Percentiles rank a stretch among this genome's conserved stretches.
phyloP scores from a whole-genome alignment of 495 filamentous ascomycete species.

The Aspergillus sclerotioniger region DNA sequence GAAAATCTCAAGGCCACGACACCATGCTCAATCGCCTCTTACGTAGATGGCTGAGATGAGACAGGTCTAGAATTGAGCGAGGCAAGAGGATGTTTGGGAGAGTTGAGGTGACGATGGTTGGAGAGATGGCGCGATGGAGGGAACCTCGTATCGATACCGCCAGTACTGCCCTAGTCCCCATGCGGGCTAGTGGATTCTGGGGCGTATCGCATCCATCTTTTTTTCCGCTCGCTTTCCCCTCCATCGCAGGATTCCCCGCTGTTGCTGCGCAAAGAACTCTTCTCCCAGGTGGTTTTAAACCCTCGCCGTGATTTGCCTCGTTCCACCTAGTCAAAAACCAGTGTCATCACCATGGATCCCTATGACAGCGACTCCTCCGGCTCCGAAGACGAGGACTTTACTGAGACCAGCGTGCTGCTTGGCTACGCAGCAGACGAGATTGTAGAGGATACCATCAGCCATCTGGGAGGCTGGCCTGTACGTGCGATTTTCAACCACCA shows the following conservation, averaged over 20 bases:
- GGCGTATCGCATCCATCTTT: slow-evolving; percentile 22
- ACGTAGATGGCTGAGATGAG: neutral
- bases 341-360: slow-evolving; percentile 58
- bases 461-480: slow-evolving; percentile 86
- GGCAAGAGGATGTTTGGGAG: neutral
- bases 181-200: slow-evolving; percentile 6
- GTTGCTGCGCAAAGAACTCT: neutral
- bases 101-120: slow-evolving; percentile 1
- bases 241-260: neutral
- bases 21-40: neutral
- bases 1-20: neutral
- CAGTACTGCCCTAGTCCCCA: slow-evolving; percentile 12
- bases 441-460: slow-evolving; percentile 81
- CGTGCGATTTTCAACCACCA: slow-evolving; percentile 23
- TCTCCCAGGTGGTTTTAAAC: neutral
- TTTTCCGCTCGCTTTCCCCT: slow-evolving; percentile 2
- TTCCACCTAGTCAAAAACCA: neutral
- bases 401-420: slow-evolving; percentile 84
- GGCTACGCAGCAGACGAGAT: slow-evolving; percentile 84
- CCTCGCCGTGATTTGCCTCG: neutral
- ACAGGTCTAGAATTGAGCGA: neutral
- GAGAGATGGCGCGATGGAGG: neutral
- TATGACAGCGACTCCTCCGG: slow-evolving; percentile 75
- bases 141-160: neutral
- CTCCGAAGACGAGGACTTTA: slow-evolving; percentile 64